Evolutionary conservation across 306 rosid species (phyloP).

Genomic region (Sicyos baderoa): DNA sequence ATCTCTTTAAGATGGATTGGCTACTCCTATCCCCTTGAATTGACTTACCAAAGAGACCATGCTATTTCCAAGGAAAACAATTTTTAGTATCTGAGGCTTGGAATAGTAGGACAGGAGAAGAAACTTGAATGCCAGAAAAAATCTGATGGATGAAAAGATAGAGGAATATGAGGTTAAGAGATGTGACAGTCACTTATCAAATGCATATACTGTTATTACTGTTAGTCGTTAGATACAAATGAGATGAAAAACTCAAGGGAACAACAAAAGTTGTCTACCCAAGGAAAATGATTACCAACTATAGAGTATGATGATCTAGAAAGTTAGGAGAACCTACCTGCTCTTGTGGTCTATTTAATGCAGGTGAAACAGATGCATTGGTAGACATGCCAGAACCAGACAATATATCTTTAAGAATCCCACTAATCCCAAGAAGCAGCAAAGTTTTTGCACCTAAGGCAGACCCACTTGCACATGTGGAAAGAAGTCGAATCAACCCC

Average conservation of each 20-base stretch:
- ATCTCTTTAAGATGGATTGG: background rate
- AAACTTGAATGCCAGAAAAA: background rate
- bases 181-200: background rate
- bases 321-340: slow-evolving; percentile 51
- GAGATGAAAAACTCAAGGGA: background rate
- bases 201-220: background rate
- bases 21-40: background rate
- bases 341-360: slow-evolving; percentile 77
- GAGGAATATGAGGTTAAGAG: background rate
- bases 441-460: slow-evolving; percentile 86
- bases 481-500: slow-evolving; percentile 95
- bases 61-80: background rate
- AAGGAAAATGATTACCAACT: background rate
- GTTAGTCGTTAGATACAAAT: background rate
- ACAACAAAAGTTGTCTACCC: background rate
- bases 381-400: slow-evolving; percentile 80
- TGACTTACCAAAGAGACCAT: background rate
- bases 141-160: background rate
- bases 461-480: slow-evolving; percentile 98
- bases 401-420: slow-evolving; percentile 82
- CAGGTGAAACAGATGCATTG: slow-evolving; percentile 76
- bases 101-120: background rate
- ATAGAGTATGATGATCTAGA: slow-evolving; percentile 5
- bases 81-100: background rate
- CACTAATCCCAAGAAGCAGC: slow-evolving; percentile 85